Conservation (phyloP, 305 asterid species). For the Ajuga reptans region DNA sequence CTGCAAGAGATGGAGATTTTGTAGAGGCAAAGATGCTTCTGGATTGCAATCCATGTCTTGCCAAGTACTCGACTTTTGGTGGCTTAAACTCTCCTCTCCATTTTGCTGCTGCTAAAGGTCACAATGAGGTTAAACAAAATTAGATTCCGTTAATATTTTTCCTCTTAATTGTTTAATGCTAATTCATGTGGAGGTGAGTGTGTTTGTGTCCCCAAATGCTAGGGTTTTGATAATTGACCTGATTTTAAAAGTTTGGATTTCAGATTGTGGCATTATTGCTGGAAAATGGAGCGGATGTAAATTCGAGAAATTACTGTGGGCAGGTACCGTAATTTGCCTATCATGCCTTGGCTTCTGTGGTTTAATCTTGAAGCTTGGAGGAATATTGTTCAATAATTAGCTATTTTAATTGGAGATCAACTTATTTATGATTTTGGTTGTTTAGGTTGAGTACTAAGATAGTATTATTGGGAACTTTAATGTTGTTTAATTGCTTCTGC, state of each 20-base stretch:
- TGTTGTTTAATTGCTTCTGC: conserved; percentile 17
- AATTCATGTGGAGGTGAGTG: neutral
- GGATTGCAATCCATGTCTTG: conserved; percentile 85
- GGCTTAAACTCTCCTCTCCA: conserved; percentile 84
- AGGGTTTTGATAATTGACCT: conserved; percentile 8
- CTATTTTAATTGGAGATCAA: neutral
- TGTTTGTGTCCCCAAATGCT: neutral
- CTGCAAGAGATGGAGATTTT: conserved; percentile 95
- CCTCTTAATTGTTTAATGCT: neutral
- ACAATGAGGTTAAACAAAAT: conserved; percentile 46
- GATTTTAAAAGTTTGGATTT: conserved; percentile 26
- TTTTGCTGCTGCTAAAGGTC: conserved; percentile 86
- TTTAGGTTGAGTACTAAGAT: neutral
- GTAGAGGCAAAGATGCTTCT: conserved; percentile 94
- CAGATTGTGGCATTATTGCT: conserved; percentile 87
- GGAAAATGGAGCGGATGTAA: conserved; percentile 87
- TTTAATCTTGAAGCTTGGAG: neutral
- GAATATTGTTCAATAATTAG: neutral
- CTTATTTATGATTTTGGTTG: conserved; percentile 4
- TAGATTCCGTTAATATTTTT: neutral
- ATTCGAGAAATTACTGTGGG: conserved; percentile 79
- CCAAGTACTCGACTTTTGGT: conserved; percentile 94
- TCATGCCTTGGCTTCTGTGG: neutral
- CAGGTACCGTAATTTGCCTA: conserved; percentile 40
- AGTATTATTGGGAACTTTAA: neutral